Evolutionary conservation across 306 rosid species (phyloP).

Genomic region (Sesbania bispinosa): DNA sequence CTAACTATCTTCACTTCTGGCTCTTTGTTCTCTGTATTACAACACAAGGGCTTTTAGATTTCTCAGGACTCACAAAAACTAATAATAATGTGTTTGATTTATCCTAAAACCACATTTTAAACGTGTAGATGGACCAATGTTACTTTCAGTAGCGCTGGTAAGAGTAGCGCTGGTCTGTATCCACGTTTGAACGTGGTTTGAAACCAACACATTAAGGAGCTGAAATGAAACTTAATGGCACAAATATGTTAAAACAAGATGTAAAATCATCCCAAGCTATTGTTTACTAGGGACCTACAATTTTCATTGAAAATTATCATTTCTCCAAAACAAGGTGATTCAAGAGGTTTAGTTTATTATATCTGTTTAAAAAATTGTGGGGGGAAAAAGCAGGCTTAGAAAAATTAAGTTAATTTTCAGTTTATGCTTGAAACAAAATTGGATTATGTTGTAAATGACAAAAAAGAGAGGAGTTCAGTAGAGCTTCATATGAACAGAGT

Average conservation of each 20-base stretch:
- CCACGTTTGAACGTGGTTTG: too few species aligned
- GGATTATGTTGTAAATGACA: background rate
- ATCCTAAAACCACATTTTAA: too few species aligned
- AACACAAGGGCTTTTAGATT: slow-evolving; percentile 17
- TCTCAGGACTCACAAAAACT: slow-evolving; percentile 5
- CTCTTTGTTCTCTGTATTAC: slow-evolving; percentile 63
- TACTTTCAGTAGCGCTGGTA: too few species aligned
- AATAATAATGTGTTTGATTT: background rate
- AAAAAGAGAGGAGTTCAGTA: background rate
- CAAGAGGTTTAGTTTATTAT: background rate
- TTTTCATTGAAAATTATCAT: background rate
- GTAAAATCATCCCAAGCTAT: background rate
- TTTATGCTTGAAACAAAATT: background rate
- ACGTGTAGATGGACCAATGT: too few species aligned
- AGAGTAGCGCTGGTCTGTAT: too few species aligned
- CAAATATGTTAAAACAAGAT: background rate
- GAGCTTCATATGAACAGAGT: background rate
- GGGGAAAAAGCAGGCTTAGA: background rate
- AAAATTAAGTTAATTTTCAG: background rate
- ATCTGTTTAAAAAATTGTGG: background rate
- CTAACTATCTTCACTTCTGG: slow-evolving; percentile 76
- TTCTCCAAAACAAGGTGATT: slow-evolving; percentile 4
- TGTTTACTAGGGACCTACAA: background rate
- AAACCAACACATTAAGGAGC: too few species aligned
- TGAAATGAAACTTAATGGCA: background rate